Percentiles rank a stretch among this genome's conserved stretches.
phyloP scores from a whole-genome alignment of 2,329 filamentous ascomycete species.

The Penicillium griseofulvum region DNA sequence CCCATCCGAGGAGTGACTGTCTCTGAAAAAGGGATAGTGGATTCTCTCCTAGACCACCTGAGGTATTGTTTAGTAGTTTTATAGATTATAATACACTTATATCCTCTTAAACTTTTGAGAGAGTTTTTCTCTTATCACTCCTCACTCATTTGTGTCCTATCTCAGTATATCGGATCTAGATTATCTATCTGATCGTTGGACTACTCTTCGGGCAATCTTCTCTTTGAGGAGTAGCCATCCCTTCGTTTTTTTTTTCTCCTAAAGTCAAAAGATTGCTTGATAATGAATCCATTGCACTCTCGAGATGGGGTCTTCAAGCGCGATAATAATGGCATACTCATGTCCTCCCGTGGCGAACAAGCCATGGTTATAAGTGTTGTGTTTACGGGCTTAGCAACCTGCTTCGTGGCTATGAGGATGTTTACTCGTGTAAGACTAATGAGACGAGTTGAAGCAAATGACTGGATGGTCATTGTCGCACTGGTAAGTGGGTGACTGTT shows the following conservation, averaged over 20 bases:
- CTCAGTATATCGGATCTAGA: neutral
- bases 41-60: slow-evolving; percentile 14
- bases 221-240: neutral
- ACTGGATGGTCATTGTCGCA: slow-evolving; percentile 38
- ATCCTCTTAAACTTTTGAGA: neutral
- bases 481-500: slow-evolving; percentile 23
- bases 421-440: slow-evolving; percentile 34
- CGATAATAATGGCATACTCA: slow-evolving; percentile 15
- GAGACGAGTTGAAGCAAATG: slow-evolving; percentile 35
- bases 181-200: neutral
- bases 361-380: slow-evolving; percentile 31
- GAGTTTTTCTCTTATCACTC: slow-evolving; percentile 5
- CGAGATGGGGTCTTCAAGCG: slow-evolving; percentile 19
- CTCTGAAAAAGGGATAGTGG: slow-evolving; percentile 17
- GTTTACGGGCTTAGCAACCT: slow-evolving; percentile 32
- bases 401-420: slow-evolving; percentile 31
- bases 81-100: slow-evolving; percentile 9
- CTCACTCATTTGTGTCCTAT: slow-evolving; percentile 2
- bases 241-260: neutral
- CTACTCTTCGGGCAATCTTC: neutral
- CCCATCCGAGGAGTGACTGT: slow-evolving; percentile 19
- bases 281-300: slow-evolving; percentile 19
- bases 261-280: neutral
- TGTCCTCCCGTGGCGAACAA: slow-evolving; percentile 28
- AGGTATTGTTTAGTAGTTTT: slow-evolving; percentile 9